These are phyloP conservation scores for Colletotrichum musicola DNA, from an alignment of 2,329 filamentous ascomycete species.

Conservation along the genomic window DNA sequence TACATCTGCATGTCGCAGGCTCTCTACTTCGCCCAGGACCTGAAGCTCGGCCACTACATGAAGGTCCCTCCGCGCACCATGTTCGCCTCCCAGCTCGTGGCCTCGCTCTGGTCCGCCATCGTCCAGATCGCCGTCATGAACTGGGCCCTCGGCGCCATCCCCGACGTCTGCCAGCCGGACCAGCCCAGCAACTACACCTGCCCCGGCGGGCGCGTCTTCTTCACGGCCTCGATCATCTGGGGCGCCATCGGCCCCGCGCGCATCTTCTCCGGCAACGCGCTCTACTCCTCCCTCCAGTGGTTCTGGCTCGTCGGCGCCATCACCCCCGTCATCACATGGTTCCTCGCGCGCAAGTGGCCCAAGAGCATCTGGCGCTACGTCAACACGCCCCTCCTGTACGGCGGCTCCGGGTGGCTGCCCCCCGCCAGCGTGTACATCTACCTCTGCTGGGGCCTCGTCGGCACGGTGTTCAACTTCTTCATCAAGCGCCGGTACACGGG, in stretches of 20 bases:
- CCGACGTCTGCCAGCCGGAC: constrained; percentile 67
- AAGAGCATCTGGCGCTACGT: constrained; percentile 74
- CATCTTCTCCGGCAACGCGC: constrained; percentile 73
- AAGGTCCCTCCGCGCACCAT: constrained; percentile 72
- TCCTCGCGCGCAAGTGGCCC: constrained; percentile 72
- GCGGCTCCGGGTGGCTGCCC: constrained; percentile 72
- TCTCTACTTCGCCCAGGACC: constrained; percentile 73
- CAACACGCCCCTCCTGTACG: constrained; percentile 77
- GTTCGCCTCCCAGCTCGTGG: constrained; percentile 71
- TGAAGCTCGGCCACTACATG: constrained; percentile 79
- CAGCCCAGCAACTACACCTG: constrained; percentile 70
- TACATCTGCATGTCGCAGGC: constrained; percentile 77
- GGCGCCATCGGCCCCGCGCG: constrained; percentile 78
- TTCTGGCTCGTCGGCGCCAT: constrained; percentile 78
- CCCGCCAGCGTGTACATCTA: constrained; percentile 80
- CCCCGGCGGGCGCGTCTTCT: constrained; percentile 68
- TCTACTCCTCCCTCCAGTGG: constrained; percentile 75
- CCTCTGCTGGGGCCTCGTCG: constrained; percentile 77
- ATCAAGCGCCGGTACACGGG: constrained; percentile 74
- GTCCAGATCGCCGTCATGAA: constrained; percentile 76
- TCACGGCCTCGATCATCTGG: constrained; percentile 79
- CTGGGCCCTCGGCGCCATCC: constrained; percentile 73
- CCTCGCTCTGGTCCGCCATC: constrained; percentile 71
- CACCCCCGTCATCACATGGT: constrained; percentile 73
- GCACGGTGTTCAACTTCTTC: constrained; percentile 76